Base-by-base conservation (phyloP, 345 rosid genomes). In the Arabidopsis arenosa region DNA sequence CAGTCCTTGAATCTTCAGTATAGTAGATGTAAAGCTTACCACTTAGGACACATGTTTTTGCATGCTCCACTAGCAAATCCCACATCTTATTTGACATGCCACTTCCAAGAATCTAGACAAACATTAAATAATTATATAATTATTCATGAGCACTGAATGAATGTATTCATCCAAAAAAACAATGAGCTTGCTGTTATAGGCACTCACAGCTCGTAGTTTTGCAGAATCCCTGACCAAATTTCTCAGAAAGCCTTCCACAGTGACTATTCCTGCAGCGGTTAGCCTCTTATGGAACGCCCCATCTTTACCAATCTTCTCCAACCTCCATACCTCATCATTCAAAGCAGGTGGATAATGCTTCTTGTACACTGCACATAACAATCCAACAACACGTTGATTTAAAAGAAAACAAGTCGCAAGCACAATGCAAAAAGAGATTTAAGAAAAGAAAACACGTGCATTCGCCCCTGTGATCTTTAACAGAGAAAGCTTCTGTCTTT, bases 51-150 rank as follows among this genome's bases (percentile, higher is more conserved):
- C 97, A 92, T 33, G 96, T 92, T 86, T 92, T 92, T 36, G 96
- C 91, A 73, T 92, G 97, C 52, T 92, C 96, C 66, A 85, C 52
- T 57, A 92, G 91, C 68, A 93, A 89, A 0, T 92, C 97, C 97
- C 97, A 92, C 97, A 92, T 92, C 83, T 86, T 90, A 84, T 90
- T 92, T 70, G 97, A 90, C 96, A 92, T 92, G 8, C 97, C 97
- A 73, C 91, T 86, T 49, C 97, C 97, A 73, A 92, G 92, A 86
- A 87, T 85, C 97, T 92, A 75, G 66, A 80, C 30, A 53, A 10
- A 67, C 47, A 57, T 37, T 15, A 66, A 36, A 47, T 9, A 10
- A 53, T 30, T 12, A 53, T 12, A 53, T 48, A 9, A 26, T 23
- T 23, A 85, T 73, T 63, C 63, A 49, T 44, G 33, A 59, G 60